Evolutionary conservation across 306 rosid genomes (phyloP).

Genomic region (Lablab purpureus): DNA sequence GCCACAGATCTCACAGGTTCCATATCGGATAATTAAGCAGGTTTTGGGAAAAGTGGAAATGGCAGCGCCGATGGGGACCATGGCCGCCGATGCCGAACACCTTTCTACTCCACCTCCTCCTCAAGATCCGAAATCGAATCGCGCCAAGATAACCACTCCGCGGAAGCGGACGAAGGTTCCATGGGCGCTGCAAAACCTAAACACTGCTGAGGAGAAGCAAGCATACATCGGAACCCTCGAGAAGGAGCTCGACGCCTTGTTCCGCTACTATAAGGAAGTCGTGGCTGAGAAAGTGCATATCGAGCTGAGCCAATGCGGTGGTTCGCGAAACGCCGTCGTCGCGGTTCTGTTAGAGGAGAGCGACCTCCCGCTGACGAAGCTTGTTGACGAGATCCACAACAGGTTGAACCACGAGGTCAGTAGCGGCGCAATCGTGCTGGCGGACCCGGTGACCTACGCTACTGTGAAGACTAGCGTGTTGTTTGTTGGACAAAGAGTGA

Average conservation of each 20-base stretch:
- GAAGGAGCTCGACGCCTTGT: constrained; percentile 67
- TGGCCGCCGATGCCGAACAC: constrained; percentile 29
- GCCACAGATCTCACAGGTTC: not conserved
- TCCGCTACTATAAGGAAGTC: constrained; percentile 61
- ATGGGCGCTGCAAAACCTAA: constrained; percentile 35
- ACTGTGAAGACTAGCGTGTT: constrained; percentile 75
- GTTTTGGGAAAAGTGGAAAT: not conserved
- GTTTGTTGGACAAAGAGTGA: constrained; percentile 74
- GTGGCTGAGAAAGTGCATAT: constrained; percentile 52
- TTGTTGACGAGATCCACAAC: constrained; percentile 65
- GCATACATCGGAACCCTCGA: constrained; percentile 53
- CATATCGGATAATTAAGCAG: not conserved
- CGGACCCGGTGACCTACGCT: constrained; percentile 61
- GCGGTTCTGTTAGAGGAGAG: constrained; percentile 85
- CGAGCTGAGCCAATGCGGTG: constrained; percentile 53
- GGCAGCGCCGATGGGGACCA: constrained; percentile 36
- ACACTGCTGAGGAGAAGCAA: constrained; percentile 56
- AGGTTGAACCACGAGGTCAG: constrained; percentile 45
- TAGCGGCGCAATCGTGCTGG: constrained; percentile 37
- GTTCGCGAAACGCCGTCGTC: constrained; percentile 53
- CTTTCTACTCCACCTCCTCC: constrained; percentile 36
- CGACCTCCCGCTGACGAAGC: constrained; percentile 73
- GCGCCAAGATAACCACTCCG: constrained; percentile 42
- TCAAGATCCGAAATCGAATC: constrained; percentile 46
- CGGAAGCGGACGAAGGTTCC: constrained; percentile 68